These are phyloP conservation scores for Taiwanofungus camphoratus DNA, from an alignment of 1,284 basidiomycete genomes.

Conservation along the genomic window DNA sequence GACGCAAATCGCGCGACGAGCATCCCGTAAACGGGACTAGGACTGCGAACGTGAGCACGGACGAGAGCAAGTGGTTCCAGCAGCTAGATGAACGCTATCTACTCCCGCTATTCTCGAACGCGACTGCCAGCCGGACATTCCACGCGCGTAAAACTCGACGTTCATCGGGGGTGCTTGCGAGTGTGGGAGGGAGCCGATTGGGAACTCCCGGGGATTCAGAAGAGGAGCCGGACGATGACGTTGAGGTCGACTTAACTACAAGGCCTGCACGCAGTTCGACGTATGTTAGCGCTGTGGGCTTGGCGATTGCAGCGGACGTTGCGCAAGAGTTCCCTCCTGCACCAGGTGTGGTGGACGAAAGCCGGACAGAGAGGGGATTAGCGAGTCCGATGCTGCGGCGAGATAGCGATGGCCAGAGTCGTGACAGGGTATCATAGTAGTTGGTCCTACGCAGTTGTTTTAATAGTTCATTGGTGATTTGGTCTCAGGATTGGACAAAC, in stretches of 20 bases:
- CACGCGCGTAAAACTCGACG: conserved; percentile 71
- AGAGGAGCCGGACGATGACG: conserved; percentile 33
- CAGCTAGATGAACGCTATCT: conserved; percentile 92
- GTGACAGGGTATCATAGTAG: conserved; percentile 20
- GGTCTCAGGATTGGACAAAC: too few species aligned
- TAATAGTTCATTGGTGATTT: conserved; percentile 8
- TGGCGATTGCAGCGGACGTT: too few species aligned
- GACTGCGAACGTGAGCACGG: conserved; percentile 21
- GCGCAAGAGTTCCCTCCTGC: conserved; percentile 27
- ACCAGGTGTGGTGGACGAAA: conserved; percentile 38
- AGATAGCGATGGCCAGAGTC: conserved; percentile 30
- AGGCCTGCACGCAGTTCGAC: conserved; percentile 8
- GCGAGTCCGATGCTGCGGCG: conserved; percentile 47
- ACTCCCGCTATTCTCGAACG: conserved; percentile 92
- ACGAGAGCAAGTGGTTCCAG: conserved; percentile 93
- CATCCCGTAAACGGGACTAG: conserved; percentile 12
- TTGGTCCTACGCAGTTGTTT: neutral
- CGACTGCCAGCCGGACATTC: conserved; percentile 84
- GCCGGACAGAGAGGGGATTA: conserved; percentile 52
- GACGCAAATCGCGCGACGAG: conserved; percentile 17
- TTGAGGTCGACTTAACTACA: conserved; percentile 34
- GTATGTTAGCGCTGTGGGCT: conserved; percentile 2
- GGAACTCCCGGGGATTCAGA: conserved; percentile 53
- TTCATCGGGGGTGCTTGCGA: conserved; percentile 23
- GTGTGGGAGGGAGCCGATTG: conserved; percentile 25